Conservation (phyloP, 495 filamentous ascomycete species). For the Hyphodiscus hymeniophilus region DNA sequence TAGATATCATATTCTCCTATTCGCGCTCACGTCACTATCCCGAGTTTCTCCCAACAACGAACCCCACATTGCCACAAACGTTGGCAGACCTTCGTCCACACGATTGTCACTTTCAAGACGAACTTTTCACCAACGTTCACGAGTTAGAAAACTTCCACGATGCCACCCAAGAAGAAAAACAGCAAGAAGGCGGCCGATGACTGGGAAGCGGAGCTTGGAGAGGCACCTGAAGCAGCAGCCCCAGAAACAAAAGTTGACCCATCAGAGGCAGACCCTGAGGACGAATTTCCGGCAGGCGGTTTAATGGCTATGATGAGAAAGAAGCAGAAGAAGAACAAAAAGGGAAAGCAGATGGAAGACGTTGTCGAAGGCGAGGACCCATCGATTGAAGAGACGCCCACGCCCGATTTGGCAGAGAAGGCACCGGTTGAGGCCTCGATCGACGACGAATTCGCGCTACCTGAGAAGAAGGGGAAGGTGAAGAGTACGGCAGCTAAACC, state of each 20-base stretch:
- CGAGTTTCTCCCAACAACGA: too few species aligned
- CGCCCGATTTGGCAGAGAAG: conserved; percentile 52
- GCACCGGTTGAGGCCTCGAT: conserved; percentile 76
- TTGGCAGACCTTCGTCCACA: too few species aligned
- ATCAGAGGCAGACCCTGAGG: conserved; percentile 37
- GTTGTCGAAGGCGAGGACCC: conserved; percentile 66
- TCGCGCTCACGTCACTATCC: too few species aligned
- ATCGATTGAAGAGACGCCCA: conserved; percentile 32
- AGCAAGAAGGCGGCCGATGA: conserved; percentile 75
- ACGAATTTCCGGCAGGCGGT: conserved; percentile 47
- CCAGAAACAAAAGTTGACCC: conserved; percentile 38
- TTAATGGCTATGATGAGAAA: conserved; percentile 84
- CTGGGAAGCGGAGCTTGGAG: conserved; percentile 95
- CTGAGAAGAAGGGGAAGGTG: conserved; percentile 87
- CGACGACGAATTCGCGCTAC: conserved; percentile 81
- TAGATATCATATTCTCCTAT: too few species aligned
- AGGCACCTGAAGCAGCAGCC: conserved; percentile 39
- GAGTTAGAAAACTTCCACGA: conserved; percentile 24
- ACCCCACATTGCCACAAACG: too few species aligned
- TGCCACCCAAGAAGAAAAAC: conserved; percentile 89
- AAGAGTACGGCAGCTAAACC: conserved; percentile 51
- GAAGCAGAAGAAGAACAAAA: conserved; percentile 74
- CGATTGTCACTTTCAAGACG: too few species aligned
- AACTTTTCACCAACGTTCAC: too few species aligned
- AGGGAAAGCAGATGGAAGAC: conserved; percentile 77